Evolutionary conservation across 345 rosid genomes (phyloP).

Genomic region (Aurinia saxatilis): DNA sequence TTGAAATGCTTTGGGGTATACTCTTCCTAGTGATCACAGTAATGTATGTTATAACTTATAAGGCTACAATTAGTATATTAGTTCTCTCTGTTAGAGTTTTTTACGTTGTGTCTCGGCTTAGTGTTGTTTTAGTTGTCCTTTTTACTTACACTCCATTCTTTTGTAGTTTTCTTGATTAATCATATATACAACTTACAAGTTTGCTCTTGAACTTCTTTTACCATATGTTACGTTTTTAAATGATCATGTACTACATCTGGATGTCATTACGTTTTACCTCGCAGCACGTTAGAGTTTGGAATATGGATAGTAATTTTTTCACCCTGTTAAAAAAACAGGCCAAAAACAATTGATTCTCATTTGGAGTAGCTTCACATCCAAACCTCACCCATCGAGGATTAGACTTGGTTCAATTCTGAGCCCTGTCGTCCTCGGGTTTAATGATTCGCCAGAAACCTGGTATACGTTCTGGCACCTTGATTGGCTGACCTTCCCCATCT

Average conservation of each 20-base stretch:
- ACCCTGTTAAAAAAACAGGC: neutral
- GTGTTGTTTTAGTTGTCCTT: conserved; percentile 13
- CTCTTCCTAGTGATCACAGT: conserved; percentile 9
- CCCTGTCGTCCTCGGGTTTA: no score
- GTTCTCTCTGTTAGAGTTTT: conserved; percentile 16
- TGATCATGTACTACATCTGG: neutral
- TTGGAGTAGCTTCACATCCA: no score
- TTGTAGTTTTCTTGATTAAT: conserved; percentile 18
- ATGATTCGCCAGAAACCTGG: no score
- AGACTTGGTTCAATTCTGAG: no score
- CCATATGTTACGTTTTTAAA: neutral
- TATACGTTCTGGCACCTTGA: no score
- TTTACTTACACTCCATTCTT: conserved; percentile 18
- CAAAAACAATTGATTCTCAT: neutral
- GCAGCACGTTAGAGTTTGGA: neutral
- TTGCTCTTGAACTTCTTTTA: neutral
- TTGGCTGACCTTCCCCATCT: no score
- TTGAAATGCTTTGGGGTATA: conserved; percentile 14
- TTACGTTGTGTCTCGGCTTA: conserved; percentile 17
- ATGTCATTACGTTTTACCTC: neutral
- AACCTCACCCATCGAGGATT: no score
- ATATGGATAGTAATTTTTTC: neutral
- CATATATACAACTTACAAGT: conserved; percentile 14
- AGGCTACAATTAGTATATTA: conserved; percentile 15
- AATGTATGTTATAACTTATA: conserved; percentile 16